Evolutionary conservation across 176 grass and related monocot genomes (phyloP).

Genomic region (Miscanthus lutarioriparius): DNA sequence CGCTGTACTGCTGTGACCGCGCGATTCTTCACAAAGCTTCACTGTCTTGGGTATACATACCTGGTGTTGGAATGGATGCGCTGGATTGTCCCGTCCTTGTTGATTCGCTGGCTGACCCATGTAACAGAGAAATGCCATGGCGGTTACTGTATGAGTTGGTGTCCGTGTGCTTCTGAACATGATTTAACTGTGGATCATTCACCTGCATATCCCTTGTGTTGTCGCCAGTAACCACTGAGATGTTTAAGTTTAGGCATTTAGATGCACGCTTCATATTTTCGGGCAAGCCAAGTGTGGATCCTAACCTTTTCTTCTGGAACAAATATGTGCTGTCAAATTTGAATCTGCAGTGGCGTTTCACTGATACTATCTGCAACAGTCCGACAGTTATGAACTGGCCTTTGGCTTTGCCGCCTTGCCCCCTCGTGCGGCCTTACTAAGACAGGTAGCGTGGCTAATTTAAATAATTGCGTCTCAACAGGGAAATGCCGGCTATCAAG

Average conservation of each 20-base stretch:
- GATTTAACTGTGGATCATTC: not conserved
- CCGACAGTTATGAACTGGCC: not conserved
- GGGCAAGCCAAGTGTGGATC: not conserved
- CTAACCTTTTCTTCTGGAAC: not conserved
- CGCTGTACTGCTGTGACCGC: not conserved
- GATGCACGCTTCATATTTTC: not conserved
- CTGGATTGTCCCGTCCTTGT: not conserved
- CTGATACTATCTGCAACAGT: not conserved
- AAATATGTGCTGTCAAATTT: not conserved
- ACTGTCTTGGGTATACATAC: no score
- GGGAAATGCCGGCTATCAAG: not conserved
- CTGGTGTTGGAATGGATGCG: not conserved
- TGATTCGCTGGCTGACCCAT: not conserved
- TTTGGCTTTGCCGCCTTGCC: not conserved
- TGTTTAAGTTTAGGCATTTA: not conserved
- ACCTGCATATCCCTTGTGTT: not conserved
- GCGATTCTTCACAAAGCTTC: no score
- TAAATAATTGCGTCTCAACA: no score
- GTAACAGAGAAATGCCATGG: not conserved
- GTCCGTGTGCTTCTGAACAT: not conserved
- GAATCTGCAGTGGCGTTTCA: not conserved
- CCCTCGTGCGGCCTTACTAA: not conserved
- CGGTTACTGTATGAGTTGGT: not conserved
- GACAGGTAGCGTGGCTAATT: not conserved
- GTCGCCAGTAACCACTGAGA: not conserved